Evolutionary conservation across 208 protist genomes (phyloP).

Genomic region (Wallacemonas rigidus): DNA sequence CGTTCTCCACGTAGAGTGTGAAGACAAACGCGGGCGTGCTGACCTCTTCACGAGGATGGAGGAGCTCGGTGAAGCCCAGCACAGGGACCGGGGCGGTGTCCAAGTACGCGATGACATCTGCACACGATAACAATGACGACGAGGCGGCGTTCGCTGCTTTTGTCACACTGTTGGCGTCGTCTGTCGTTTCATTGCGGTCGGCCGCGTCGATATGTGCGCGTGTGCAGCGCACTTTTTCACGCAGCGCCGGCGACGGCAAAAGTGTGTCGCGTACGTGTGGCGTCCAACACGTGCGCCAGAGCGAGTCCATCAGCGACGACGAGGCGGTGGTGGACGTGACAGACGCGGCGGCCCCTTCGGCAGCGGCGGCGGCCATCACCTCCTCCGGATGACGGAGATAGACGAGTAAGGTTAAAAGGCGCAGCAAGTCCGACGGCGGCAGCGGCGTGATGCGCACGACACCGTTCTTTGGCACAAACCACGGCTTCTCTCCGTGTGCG

Average conservation of each 20-base stretch:
- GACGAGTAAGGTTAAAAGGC: conserved; percentile 61
- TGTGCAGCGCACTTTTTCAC: conserved; percentile 24
- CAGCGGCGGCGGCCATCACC: conserved; percentile 27
- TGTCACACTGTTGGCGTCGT: too few species aligned
- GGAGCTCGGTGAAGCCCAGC: conserved; percentile 64
- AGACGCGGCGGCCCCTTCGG: background rate
- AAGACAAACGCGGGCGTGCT: conserved; percentile 73
- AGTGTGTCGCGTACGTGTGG: background rate
- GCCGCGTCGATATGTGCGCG: background rate
- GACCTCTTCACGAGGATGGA: conserved; percentile 18
- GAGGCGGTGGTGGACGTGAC: background rate
- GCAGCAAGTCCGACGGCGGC: conserved; percentile 39
- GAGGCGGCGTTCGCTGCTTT: background rate
- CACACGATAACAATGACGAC: conserved; percentile 34
- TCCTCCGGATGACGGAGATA: conserved; percentile 58
- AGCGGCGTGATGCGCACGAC: conserved; percentile 56
- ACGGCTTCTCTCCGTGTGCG: conserved; percentile 29
- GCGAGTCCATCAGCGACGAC: conserved; percentile 1
- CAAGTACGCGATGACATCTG: conserved; percentile 64
- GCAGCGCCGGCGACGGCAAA: conserved; percentile 21
- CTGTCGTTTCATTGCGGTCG: background rate
- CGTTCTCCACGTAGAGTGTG: conserved; percentile 81
- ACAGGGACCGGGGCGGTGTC: conserved; percentile 72
- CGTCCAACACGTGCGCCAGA: conserved; percentile 3
- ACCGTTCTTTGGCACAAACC: conserved; percentile 58